Evolutionary conservation across 2,329 filamentous ascomycete genomes (phyloP).

Genomic region (Amylocarpus encephaloides): DNA sequence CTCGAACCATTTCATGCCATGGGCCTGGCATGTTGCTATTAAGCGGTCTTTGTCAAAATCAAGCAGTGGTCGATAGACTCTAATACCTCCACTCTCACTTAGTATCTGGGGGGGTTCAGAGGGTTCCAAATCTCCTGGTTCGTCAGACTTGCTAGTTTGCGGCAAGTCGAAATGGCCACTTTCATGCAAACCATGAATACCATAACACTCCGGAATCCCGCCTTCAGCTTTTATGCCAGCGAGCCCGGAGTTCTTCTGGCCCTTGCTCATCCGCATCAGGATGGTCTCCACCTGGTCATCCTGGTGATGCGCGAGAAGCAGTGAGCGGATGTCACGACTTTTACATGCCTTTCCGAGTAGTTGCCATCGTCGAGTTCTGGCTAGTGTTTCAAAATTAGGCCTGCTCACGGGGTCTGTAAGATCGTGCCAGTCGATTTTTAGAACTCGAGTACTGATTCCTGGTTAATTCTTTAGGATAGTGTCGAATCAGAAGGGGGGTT

Average conservation of each 20-base stretch:
- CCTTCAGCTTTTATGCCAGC: slow-evolving; percentile 58
- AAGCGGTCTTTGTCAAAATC: slow-evolving; percentile 65
- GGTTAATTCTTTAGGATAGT: not conserved
- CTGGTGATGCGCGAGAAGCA: slow-evolving; percentile 79
- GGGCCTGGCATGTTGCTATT: slow-evolving; percentile 66
- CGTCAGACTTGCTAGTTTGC: not conserved
- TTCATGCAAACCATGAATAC: slow-evolving; percentile 63
- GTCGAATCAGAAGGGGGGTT: not conserved
- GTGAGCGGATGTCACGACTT: slow-evolving; percentile 42
- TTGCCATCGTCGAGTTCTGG: slow-evolving; percentile 68
- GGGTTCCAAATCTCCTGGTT: not conserved
- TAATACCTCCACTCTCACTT: slow-evolving; percentile 57
- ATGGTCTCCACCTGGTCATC: slow-evolving; percentile 92
- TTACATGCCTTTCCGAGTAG: slow-evolving; percentile 57
- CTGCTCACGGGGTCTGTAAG: slow-evolving; percentile 37
- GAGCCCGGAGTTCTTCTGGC: slow-evolving; percentile 64
- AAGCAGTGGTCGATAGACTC: slow-evolving; percentile 63
- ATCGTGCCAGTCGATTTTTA: slow-evolving; percentile 46
- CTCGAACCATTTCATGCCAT: slow-evolving; percentile 68
- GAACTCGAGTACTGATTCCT: slow-evolving; percentile 27
- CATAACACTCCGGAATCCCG: slow-evolving; percentile 78
- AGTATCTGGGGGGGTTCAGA: slow-evolving; percentile 4
- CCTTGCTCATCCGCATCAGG: slow-evolving; percentile 66
- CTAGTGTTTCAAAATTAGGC: slow-evolving; percentile 69
- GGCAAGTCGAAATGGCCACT: slow-evolving; percentile 42